Conservation (phyloP, 73 alveolate species). For the Symbiodinium pilosum region DNA sequence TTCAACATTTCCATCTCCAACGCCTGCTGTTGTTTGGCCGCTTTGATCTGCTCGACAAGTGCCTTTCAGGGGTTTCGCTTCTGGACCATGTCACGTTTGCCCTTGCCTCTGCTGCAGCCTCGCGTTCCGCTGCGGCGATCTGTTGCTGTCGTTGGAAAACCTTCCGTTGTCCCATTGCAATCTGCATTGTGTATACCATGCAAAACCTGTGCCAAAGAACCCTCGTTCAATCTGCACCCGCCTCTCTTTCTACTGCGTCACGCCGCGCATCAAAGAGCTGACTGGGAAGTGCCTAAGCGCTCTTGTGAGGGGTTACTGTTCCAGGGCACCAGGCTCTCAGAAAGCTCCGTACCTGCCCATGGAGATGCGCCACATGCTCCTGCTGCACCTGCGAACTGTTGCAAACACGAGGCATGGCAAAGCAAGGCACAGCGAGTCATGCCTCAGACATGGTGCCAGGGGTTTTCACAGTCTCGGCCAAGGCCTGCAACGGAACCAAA, state of each 20-base stretch:
- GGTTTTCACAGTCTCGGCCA: too few relatives aligned
- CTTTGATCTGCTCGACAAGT: constrained; percentile 87
- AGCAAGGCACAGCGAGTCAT: too few relatives aligned
- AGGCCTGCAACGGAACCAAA: too few relatives aligned
- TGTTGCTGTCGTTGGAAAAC: constrained; percentile 78
- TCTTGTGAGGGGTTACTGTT: too few relatives aligned
- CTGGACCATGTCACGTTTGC: not conserved
- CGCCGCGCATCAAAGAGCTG: not conserved
- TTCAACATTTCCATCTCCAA: constrained; percentile 79
- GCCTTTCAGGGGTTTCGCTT: constrained; percentile 6
- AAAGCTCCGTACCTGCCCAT: too few relatives aligned
- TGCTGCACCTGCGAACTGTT: too few relatives aligned
- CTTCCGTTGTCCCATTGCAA: not conserved
- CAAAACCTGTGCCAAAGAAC: too few relatives aligned
- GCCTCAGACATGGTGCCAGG: too few relatives aligned
- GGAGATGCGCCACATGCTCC: too few relatives aligned
- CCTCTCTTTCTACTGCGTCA: constrained; percentile 49
- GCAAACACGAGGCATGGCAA: not conserved
- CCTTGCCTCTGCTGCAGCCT: not conserved
- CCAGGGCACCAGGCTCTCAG: too few relatives aligned
- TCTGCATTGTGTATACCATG: not conserved
- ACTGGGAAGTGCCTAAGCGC: not conserved
- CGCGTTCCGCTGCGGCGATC: constrained; percentile 65
- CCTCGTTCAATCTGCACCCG: not conserved
- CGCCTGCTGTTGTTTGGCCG: constrained; percentile 66